phyloP scores from a whole-genome alignment of 345 rosid species.

The Bruguiera gymnorhiza region DNA sequence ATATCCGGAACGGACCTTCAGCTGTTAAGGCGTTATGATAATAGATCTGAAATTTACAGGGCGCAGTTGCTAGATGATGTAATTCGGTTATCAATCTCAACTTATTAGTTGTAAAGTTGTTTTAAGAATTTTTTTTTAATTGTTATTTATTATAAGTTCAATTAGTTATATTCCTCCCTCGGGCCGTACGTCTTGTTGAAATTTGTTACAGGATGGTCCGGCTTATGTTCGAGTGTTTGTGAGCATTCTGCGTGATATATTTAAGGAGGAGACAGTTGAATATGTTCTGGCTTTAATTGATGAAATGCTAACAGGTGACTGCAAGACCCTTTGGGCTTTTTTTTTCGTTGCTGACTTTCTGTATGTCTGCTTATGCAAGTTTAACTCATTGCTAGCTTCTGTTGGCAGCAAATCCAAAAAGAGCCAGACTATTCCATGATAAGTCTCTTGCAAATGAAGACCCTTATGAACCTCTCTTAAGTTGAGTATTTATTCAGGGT shows the following conservation, averaged over 20 bases:
- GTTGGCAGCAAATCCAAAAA: slow-evolving; percentile 75
- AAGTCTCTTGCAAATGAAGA: slow-evolving; percentile 69
- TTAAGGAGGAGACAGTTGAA: slow-evolving; percentile 94
- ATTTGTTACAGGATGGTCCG: slow-evolving; percentile 78
- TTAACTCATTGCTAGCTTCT: slow-evolving; percentile 28
- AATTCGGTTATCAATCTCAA: slow-evolving; percentile 7
- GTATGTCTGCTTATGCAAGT: slow-evolving; percentile 1
- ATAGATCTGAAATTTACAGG: slow-evolving; percentile 64
- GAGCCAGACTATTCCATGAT: slow-evolving; percentile 91
- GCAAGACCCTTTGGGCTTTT: not conserved
- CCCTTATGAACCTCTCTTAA: slow-evolving; percentile 90
- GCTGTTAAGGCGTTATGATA: slow-evolving; percentile 82
- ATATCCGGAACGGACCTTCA: slow-evolving; percentile 83
- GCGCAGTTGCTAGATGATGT: slow-evolving; percentile 92
- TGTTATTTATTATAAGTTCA: too few species aligned
- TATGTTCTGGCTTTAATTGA: slow-evolving; percentile 92
- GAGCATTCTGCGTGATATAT: slow-evolving; percentile 76
- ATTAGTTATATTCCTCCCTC: too few species aligned
- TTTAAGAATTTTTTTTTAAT: too few species aligned
- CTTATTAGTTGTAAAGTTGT: not conserved
- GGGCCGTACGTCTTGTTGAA: not conserved
- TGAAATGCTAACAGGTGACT: slow-evolving; percentile 80
- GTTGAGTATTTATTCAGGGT: slow-evolving; percentile 44
- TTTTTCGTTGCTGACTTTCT: slow-evolving; percentile 1
- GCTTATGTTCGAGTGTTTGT: slow-evolving; percentile 84